Percentiles rank a stretch among this genome's conserved stretches.
These are phyloP conservation scores for Claviceps fusiformis DNA, from an alignment of 2,329 filamentous ascomycete species.

Conservation along the genomic window DNA sequence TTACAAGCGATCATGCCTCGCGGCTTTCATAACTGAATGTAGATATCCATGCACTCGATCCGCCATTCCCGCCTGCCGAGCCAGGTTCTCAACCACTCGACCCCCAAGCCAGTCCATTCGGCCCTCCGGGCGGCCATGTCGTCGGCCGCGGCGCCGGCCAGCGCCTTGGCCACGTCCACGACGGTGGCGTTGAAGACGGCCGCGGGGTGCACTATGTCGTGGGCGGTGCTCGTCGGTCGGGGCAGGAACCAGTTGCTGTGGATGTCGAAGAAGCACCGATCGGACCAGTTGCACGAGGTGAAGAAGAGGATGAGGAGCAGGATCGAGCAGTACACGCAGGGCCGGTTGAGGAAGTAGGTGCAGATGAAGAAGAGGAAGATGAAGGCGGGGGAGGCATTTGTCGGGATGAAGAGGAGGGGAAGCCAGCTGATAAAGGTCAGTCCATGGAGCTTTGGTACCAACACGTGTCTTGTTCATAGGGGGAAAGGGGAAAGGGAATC, in stretches of 20 bases:
- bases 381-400: constrained; percentile 72
- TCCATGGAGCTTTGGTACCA: neutral
- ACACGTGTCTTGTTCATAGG: neutral
- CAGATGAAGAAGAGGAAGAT: constrained; percentile 82
- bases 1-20: neutral
- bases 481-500: constrained; percentile 1
- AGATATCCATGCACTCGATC: constrained; percentile 80
- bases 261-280: constrained; percentile 88
- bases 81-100: constrained; percentile 76
- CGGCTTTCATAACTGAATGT: constrained; percentile 46
- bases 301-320: constrained; percentile 90
- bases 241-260: constrained; percentile 86
- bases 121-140: constrained; percentile 39
- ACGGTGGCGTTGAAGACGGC: constrained; percentile 31
- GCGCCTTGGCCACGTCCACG: constrained; percentile 41
- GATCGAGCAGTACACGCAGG: constrained; percentile 95
- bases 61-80: constrained; percentile 78
- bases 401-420: constrained; percentile 76
- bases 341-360: constrained; percentile 91
- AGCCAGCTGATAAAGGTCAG: constrained; percentile 48
- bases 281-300: constrained; percentile 80
- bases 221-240: constrained; percentile 31
- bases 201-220: constrained; percentile 12
- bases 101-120: constrained; percentile 63
- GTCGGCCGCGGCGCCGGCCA: constrained; percentile 55